Base-by-base conservation (phyloP, 208 protist genomes). In the Trypanosomatidae sp. region DNA sequence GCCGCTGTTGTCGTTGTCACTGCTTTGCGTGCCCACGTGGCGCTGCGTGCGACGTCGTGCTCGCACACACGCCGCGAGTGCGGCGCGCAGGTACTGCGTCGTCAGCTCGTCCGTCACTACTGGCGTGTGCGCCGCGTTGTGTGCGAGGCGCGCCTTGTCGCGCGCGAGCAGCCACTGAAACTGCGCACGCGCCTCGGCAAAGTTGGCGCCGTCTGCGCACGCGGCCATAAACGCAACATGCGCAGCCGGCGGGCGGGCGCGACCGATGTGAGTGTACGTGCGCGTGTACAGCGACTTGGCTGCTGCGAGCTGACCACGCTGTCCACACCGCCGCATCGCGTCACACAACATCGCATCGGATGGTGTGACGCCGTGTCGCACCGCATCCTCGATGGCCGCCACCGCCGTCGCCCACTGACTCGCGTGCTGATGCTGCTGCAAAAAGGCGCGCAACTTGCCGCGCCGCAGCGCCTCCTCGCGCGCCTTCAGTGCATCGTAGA, bases 171-270 rank as follows among this genome's bases (percentile, higher is more conserved):
- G 60, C 21, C 19, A 33, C 1, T 58, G 4, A 37, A 79, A 69
- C 28, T 79, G 70, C 21, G 43, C 24, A 24, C 60, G 55, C 11
- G 74, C 74, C 48, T 68, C 69, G 11, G 28, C 28, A 21, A 79
- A 84, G 33, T 77, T 51, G 11, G 61, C 66, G 40, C 51, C 49
- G 26, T 61, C 56, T 1, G 66, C 69, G 35, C 74, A 84, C 16
- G 74, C 74, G n/a, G 52, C 43, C 65, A 84, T 75, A 44, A 70
- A 84, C 13, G 65, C 57, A 2, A 79, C 56, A 43, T 84, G 74
- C 15, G 69, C 64, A 5, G 56, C 44, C 7, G 69, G 46, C 1
- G 74, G 53, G 13, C 74, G 74, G 0, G 74, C 57, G 18, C 53
- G 53, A 3, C 61, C 53, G 2, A 79, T 27, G 13, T 52, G 53